Evolutionary conservation across 768 basidiomycete genomes (phyloP).

Genomic region (Amanita thiersii): DNA sequence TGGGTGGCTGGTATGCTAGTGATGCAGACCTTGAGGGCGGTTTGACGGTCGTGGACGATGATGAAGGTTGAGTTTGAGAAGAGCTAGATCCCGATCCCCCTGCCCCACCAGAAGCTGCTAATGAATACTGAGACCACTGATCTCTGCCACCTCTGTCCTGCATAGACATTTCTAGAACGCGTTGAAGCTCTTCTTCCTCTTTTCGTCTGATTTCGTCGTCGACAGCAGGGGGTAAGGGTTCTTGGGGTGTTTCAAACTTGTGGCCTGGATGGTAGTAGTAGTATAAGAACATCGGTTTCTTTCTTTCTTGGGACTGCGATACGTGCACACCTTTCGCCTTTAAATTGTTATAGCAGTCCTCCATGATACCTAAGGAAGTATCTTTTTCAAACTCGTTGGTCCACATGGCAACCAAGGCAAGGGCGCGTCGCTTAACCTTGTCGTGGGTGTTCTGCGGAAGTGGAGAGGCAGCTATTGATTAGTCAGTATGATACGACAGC

Average conservation of each 20-base stretch:
- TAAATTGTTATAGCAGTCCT: constrained; percentile 76
- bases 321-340: constrained; percentile 63
- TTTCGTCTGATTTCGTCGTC: constrained; percentile 75
- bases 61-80: constrained; percentile 14
- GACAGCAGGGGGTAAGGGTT: constrained; percentile 58
- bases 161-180: constrained; percentile 89
- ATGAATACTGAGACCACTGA: constrained; percentile 40
- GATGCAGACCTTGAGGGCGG: constrained; percentile 13
- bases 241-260: constrained; percentile 56
- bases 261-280: constrained; percentile 38
- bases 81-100: constrained; percentile 22
- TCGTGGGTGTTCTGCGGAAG: constrained; percentile 82
- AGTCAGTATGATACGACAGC: not conserved
- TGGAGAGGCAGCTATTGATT: no score
- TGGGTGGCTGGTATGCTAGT: constrained; percentile 21
- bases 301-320: not conserved
- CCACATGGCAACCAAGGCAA: constrained; percentile 76
- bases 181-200: constrained; percentile 93
- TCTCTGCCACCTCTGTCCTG: constrained; percentile 79
- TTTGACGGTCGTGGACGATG: constrained; percentile 7
- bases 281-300: not conserved
- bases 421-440: constrained; percentile 72
- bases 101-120: constrained; percentile 26
- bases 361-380: constrained; percentile 79
- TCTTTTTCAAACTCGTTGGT: constrained; percentile 77